Evolutionary conservation across 176 grass and related monocot genomes (phyloP), one percentile per base, ranked within the genome.

Genomic region (Aegilops bicornis): DNA sequence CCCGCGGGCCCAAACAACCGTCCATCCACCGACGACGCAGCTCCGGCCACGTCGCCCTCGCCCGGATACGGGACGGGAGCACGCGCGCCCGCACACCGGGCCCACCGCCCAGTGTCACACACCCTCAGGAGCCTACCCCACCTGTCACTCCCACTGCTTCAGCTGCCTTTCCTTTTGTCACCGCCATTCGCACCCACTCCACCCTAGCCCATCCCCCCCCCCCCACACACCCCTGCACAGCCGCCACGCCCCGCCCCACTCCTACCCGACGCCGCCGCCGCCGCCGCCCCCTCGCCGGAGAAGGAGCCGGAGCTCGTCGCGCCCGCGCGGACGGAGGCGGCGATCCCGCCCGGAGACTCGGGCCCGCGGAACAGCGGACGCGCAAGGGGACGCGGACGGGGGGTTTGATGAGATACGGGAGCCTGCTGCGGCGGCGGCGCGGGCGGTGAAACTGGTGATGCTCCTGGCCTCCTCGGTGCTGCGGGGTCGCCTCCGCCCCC

Each of bases 381-480:
- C 72, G 64, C 54, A 71, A 4, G 58, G 64, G 33, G 70, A 10
- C 16, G 52, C 52, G 52, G 71, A 2, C 40, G 72, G 60, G 78
- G 35, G 65, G n/a, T 82, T 88, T 80, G 82, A 90, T 86, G 91
- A 90, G 85, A 64, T 73, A 78, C 73, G 31, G 33, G 85, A 83
- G 64, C 73, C 78, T 58, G 66, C 80, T 70, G 69, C 77, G 12
- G 86, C 82, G 69, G 85, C 85, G 77, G 82, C 78, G 39, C 29
- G 52, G 48, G 39, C 16, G 16, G 50, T 54, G 50, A 54, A 50
- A 54, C 50, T 71, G 89, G 89, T 88, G 85, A 93, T 93, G 91
- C 88, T 86, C 71, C 83, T 88, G 81, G 86, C 88, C 82, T 90
- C 86, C 81, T 73, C 82, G 70, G 83, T 88, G 60, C 86, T 93